Base-by-base conservation (phyloP, 2,329 filamentous ascomycete species). In the Colletotrichum incanum region DNA sequence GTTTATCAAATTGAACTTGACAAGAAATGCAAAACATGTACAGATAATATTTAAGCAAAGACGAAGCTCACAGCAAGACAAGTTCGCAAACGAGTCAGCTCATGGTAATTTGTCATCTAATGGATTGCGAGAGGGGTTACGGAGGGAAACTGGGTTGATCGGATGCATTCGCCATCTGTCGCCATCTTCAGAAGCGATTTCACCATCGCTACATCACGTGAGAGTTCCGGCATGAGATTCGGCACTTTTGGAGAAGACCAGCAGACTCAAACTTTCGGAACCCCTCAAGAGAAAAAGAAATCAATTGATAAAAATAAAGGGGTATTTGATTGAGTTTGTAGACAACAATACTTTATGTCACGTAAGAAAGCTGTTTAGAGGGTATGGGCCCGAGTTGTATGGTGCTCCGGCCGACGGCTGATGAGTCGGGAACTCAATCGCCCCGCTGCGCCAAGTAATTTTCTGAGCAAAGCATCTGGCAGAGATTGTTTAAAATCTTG, bases 191-290 rank as follows among this genome's bases (percentile, higher is more conserved):
- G 45, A 72, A n/a, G 59, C 55, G 65, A 72, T 72, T 55, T 69
- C 65, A 69, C 65, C 65, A 72, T 72, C 69, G 69, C 43, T n/a
- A 59, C 59, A 60, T 72, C 69, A 72, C 69, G 69, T 72, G 69
- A 60, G 54, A 11, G 12, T 31, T 16, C 20, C 54, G 69, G 28
- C 45, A 9, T 23, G 16, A 9, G 37, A 23, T 41, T 45, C 69
- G 65, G 60, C 54, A 55, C 23, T 47, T 58, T 16, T 1, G n/a
- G 31, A 26, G 39, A 12, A n/a, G 26, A 26, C 7, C 0, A 39
- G 12, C n/a, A 43, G 50, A 8, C 12, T 56, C 28, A 56, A 62
- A 28, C 43, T 43, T 67, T 67, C 11, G 26, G 2, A 20, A 12
- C 9, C 18, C 26, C 20, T 20, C 9, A 31, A n/a, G 20, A 45